A percentile compares a stretch with the other conserved stretches of the same genome.
These are phyloP conservation scores for Chlorella sp. DNA, from an alignment of 139 green algal species.

Conservation along the genomic window DNA sequence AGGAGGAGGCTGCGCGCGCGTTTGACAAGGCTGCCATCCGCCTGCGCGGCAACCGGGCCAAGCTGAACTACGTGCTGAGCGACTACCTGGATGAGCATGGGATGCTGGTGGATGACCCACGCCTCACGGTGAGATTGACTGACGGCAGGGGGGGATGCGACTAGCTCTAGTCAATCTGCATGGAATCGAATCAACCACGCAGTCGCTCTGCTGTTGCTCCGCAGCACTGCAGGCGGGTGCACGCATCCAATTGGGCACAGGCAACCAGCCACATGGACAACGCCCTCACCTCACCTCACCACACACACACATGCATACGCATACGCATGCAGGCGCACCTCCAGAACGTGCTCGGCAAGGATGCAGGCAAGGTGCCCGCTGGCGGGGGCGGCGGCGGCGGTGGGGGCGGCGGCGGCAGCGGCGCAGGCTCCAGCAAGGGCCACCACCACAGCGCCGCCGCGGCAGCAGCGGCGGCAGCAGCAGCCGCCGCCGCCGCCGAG, in stretches of 20 bases:
- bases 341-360: conserved; percentile 8
- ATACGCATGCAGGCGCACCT: conserved; percentile 8
- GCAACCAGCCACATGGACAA: too few species aligned
- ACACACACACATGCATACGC: too few species aligned
- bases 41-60: conserved; percentile 29
- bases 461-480: too few species aligned
- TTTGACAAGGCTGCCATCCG: conserved; percentile 45
- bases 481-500: not conserved
- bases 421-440: not conserved
- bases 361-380: conserved; percentile 1
- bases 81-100: conserved; percentile 31
- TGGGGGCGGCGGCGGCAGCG: not conserved
- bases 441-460: too few species aligned
- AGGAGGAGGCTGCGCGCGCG: conserved; percentile 37
- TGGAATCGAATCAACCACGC: too few species aligned
- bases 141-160: too few species aligned
- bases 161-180: too few species aligned
- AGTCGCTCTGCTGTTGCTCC: too few species aligned
- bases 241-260: too few species aligned
- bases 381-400: not conserved
- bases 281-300: too few species aligned
- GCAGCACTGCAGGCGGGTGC: too few species aligned
- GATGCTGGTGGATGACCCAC: conserved; percentile 21
- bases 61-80: conserved; percentile 36
- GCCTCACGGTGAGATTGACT: conserved; percentile 15